Evolutionary conservation across 2,329 filamentous ascomycete species (phyloP).

Genomic region (Aspergillus pseudoglaucus): DNA sequence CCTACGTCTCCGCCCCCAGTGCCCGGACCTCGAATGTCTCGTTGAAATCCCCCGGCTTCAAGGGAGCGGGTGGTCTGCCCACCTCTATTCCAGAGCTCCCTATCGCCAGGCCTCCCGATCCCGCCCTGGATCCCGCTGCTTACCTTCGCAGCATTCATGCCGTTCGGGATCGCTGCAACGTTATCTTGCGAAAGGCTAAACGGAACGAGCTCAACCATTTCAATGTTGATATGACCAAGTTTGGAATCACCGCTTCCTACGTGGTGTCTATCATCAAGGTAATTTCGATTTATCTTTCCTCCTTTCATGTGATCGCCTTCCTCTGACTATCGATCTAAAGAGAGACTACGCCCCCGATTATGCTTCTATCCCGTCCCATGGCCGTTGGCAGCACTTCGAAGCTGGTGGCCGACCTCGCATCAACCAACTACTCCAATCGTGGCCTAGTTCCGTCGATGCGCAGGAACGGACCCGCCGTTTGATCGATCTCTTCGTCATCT

Average conservation of each 20-base stretch:
- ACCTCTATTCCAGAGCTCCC: constrained; percentile 64
- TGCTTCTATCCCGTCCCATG: constrained; percentile 72
- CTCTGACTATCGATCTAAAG: constrained; percentile 33
- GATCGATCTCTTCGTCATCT: constrained; percentile 57
- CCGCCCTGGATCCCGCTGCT: constrained; percentile 76
- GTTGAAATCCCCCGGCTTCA: constrained; percentile 45
- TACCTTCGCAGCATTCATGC: constrained; percentile 87
- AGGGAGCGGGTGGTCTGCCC: constrained; percentile 39
- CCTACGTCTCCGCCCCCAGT: constrained; percentile 35
- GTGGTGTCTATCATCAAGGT: constrained; percentile 95
- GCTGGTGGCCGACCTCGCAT: constrained; percentile 50
- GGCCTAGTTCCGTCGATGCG: constrained; percentile 44
- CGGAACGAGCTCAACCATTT: constrained; percentile 77
- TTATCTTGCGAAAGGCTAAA: constrained; percentile 71
- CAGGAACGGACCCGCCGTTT: constrained; percentile 48
- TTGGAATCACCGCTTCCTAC: constrained; percentile 74
- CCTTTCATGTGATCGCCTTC: constrained; percentile 2
- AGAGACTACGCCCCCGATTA: constrained; percentile 65
- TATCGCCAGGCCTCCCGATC: constrained; percentile 79
- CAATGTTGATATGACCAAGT: constrained; percentile 78
- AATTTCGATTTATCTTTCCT: constrained; percentile 11
- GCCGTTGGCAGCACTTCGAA: constrained; percentile 59
- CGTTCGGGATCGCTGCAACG: constrained; percentile 69
- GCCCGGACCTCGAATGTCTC: constrained; percentile 42
- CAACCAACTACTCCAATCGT: constrained; percentile 43